Evolutionary conservation across 2,329 filamentous ascomycete species (phyloP).

Genomic region (Blastomyces percursus): DNA sequence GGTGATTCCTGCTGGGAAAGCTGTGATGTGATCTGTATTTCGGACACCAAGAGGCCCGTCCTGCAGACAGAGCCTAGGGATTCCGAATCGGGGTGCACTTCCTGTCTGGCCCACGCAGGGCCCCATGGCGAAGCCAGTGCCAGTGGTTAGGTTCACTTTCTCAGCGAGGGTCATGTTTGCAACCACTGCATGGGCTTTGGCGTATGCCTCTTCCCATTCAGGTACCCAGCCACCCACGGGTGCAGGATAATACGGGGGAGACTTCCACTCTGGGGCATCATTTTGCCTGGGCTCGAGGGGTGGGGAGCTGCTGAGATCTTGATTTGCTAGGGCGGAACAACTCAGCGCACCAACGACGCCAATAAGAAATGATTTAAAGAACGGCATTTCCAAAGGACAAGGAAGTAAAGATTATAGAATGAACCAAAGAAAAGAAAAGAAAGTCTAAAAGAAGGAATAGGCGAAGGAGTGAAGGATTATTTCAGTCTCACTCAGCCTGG

Average conservation of each 20-base stretch:
- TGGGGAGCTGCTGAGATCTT: not conserved
- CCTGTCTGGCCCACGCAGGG: conserved; percentile 68
- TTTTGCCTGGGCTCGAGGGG: not conserved
- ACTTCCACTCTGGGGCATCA: conserved; percentile 17
- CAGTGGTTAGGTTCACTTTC: conserved; percentile 66
- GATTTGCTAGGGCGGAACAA: not conserved
- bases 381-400: not conserved
- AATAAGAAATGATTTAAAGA: conserved; percentile 3
- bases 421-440: conserved; percentile 12
- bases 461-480: not conserved
- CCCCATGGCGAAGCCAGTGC: conserved; percentile 61
- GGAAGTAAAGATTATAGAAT: not conserved
- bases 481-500: not conserved
- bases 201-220: conserved; percentile 59
- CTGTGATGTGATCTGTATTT: conserved; percentile 62
- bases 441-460: not conserved
- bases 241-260: conserved; percentile 58
- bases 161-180: conserved; percentile 68
- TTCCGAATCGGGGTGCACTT: conserved; percentile 56
- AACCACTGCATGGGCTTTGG: conserved; percentile 57
- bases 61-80: conserved; percentile 61
- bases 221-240: conserved; percentile 60
- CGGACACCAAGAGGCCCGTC: conserved; percentile 62
- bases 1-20: conserved; percentile 70
- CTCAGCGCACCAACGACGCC: not conserved